Percentiles rank a stretch among this genome's conserved stretches.
Conservation (phyloP, 2,329 filamentous ascomycete genomes). For the Pseudopithomyces chartarum region DNA sequence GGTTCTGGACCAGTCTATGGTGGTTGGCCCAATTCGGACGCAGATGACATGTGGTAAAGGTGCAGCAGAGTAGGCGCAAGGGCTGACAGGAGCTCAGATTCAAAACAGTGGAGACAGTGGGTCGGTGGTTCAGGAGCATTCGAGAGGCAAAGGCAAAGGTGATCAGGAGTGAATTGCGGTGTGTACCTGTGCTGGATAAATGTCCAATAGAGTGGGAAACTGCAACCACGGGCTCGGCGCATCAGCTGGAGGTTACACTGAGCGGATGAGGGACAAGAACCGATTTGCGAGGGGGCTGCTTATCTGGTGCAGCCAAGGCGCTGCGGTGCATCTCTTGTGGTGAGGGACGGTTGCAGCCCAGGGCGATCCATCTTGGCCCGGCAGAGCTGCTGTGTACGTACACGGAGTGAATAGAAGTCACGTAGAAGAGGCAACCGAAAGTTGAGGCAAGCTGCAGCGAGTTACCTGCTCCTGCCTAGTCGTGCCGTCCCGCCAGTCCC, state of each 20-base stretch:
- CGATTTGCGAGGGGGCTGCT: conserved; percentile 13
- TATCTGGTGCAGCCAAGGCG: conserved; percentile 3
- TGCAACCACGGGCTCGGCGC: conserved; percentile 8
- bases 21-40: conserved; percentile 7
- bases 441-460: neutral
- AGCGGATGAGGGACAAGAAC: conserved; percentile 13
- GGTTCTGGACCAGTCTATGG: neutral
- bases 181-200: neutral
- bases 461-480: neutral
- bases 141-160: neutral
- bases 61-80: neutral
- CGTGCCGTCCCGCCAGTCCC: conserved; percentile 9
- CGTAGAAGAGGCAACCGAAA: neutral
- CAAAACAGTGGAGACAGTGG: neutral
- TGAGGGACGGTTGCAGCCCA: neutral
- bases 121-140: too few species aligned
- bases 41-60: neutral
- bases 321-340: neutral
- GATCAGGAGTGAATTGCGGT: neutral
- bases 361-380: neutral
- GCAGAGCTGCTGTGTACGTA: neutral
- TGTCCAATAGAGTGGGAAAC: conserved; percentile 12
- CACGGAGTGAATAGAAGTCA: neutral
- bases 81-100: neutral
- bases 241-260: conserved; percentile 12